Percentiles rank a stretch among this genome's conserved stretches.
Conservation (phyloP, 2,329 filamentous ascomycete genomes). For the Pezizomycotina sp. region DNA sequence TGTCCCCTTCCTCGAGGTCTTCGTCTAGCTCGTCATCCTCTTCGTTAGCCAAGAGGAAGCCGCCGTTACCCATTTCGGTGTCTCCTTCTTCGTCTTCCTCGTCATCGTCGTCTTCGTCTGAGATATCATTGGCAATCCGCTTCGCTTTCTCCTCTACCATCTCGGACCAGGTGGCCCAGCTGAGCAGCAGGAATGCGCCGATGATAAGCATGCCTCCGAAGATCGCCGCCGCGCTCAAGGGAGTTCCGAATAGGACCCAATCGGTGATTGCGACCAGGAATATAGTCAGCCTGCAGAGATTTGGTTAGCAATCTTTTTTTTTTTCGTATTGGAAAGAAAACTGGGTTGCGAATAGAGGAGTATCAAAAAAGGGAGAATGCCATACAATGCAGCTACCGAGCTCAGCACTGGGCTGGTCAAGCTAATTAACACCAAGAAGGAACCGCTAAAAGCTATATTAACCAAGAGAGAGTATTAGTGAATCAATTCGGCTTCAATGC, state of each 20-base stretch:
- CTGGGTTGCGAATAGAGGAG: not conserved
- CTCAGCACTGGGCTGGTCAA: conserved; percentile 84
- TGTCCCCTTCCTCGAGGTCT: too few species aligned
- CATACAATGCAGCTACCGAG: conserved; percentile 63
- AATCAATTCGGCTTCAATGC: not conserved
- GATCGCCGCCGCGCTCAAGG: conserved; percentile 58
- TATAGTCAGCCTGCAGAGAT: conserved; percentile 49
- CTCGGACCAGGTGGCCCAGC: conserved; percentile 83
- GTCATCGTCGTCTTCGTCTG: conserved; percentile 7
- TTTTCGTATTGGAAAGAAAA: not conserved
- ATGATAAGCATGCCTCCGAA: conserved; percentile 77
- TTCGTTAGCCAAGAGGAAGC: too few species aligned
- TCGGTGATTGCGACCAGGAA: conserved; percentile 90
- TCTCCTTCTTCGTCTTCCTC: too few species aligned
- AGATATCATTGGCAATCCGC: conserved; percentile 30
- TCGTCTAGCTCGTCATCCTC: too few species aligned
- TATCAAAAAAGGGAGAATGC: not conserved
- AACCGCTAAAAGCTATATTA: conserved; percentile 62
- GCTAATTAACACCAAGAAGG: conserved; percentile 81
- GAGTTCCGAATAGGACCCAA: conserved; percentile 65
- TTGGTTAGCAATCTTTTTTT: not conserved
- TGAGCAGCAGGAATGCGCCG: conserved; percentile 68
- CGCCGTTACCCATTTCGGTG: too few species aligned
- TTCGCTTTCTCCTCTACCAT: conserved; percentile 68
- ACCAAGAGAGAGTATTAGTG: not conserved